Percentiles rank a stretch among this genome's conserved stretches.
These are phyloP conservation scores for Cyberlindnera amylophila DNA, from an alignment of 805 yeast genomes.

Conservation along the genomic window DNA sequence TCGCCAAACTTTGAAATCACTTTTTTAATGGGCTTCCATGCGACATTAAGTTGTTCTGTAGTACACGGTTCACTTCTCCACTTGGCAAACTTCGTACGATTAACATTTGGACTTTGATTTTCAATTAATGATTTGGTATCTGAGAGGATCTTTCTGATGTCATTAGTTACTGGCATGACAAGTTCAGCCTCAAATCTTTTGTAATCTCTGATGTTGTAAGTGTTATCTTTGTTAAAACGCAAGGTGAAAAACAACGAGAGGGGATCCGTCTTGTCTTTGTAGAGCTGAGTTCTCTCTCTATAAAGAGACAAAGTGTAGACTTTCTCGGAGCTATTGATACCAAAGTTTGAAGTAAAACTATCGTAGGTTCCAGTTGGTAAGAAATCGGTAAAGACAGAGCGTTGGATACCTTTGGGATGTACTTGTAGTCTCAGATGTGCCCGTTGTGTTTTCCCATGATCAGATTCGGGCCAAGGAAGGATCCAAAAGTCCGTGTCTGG, in stretches of 20 bases:
- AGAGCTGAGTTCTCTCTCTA: not conserved
- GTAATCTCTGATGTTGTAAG: slow-evolving; percentile 6
- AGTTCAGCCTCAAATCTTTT: too few relatives aligned
- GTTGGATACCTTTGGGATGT: slow-evolving; percentile 12
- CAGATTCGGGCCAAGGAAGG: slow-evolving; percentile 21
- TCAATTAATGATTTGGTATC: too few relatives aligned
- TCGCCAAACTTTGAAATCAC: slow-evolving; percentile 1
- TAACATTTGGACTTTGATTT: too few relatives aligned
- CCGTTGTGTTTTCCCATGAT: too few relatives aligned
- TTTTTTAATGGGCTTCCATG: slow-evolving; percentile 10
- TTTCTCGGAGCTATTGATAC: not conserved
- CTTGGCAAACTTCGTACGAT: slow-evolving; percentile 14
- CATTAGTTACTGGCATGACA: too few relatives aligned
- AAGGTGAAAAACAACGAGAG: too few relatives aligned
- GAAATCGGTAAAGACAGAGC: slow-evolving; percentile 12
- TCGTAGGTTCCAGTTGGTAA: too few relatives aligned
- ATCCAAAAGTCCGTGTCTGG: slow-evolving; percentile 31
- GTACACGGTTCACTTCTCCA: slow-evolving; percentile 8
- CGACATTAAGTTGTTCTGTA: slow-evolving; percentile 22
- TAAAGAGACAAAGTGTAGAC: too few relatives aligned
- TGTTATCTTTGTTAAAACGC: not conserved
- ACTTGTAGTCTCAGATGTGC: slow-evolving; percentile 27
- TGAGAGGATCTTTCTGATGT: too few relatives aligned
- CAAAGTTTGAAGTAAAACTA: too few relatives aligned
- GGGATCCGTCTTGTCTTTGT: too few relatives aligned